Base-by-base conservation (phyloP, 306 rosid species). In the Citrullus mucosospermus region DNA sequence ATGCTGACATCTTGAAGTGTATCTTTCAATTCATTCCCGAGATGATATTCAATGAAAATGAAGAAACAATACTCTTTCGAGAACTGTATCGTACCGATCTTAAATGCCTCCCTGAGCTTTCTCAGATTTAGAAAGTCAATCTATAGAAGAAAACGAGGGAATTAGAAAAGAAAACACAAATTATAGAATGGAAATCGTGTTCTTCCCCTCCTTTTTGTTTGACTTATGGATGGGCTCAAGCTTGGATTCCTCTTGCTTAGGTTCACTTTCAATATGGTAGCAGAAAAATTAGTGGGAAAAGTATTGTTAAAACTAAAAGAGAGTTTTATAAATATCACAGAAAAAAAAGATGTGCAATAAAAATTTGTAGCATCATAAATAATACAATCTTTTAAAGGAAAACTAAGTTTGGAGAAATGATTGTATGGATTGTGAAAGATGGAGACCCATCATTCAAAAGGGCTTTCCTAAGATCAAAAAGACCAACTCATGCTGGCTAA, bases 401-500 rank as follows among this genome's bases (percentile, higher is more conserved):
- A 51, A 73, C 46, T 51, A 30, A 73, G 60, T 73, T 51, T 28
- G 32, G 62, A 53, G 78, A 53, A 74, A 74, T 74, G 78, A 74
- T 74, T 58, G 79, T 59, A 7, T 41, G 28, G 79, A 77, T 60
- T 18, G 79, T 77, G 79, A 59, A 59, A 59, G 79, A 77, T 77
- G 79, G 79, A 77, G 70, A 77, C 79, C 69, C 79, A 58, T 77
- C 69, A 44, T 60, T 77, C 17, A 58, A 56, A 56, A 59, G 9
- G 56, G 56, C 55, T 77, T 77, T 77, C 70, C 79, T 58, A 77
- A 58, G 69, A 76, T 54, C 56, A 75, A 75, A 55, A 75, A 57
- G 65, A 75, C 66, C 51, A 76, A 76, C 70, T 77, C 69, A 41
- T 77, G 69, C 67, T 77, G 79, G 56, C 79, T 76, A 7, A 59